Percentiles rank a stretch among this genome's conserved stretches.
Conservation (phyloP, 768 basidiomycete genomes). For the Rhizopogon roseolus region DNA sequence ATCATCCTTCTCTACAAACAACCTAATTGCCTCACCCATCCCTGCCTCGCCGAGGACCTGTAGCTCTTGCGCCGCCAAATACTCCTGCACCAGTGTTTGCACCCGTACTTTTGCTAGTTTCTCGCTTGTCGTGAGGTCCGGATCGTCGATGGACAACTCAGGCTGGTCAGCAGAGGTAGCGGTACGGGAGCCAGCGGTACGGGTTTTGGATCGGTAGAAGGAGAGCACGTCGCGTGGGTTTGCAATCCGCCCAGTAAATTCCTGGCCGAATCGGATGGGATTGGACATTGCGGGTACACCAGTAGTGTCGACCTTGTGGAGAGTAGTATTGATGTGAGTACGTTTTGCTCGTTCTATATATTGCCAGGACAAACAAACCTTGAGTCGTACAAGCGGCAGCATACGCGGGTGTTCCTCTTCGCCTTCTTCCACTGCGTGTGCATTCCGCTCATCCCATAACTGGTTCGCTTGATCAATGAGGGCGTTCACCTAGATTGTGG, state of each 20-base stretch:
- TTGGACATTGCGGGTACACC: slow-evolving; percentile 90
- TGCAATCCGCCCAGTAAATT: slow-evolving; percentile 85
- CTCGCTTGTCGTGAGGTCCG: slow-evolving; percentile 58
- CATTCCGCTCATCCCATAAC: slow-evolving; percentile 75
- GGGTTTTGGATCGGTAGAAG: slow-evolving; percentile 74
- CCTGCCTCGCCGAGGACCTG: slow-evolving; percentile 86
- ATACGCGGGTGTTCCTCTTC: slow-evolving; percentile 61
- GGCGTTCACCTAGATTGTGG: slow-evolving; percentile 58
- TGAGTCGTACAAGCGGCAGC: slow-evolving; percentile 85
- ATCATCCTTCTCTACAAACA: slow-evolving; percentile 98
- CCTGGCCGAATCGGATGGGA: slow-evolving; percentile 94
- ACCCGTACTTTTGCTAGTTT: slow-evolving; percentile 81
- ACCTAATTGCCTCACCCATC: slow-evolving; percentile 91
- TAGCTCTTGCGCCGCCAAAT: slow-evolving; percentile 87
- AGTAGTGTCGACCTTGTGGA: slow-evolving; percentile 76
- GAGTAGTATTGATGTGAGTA: neutral
- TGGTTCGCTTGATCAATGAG: slow-evolving; percentile 76
- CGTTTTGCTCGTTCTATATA: neutral
- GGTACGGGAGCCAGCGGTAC: slow-evolving; percentile 33
- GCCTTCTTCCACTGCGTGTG: slow-evolving; percentile 52
- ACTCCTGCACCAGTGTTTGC: slow-evolving; percentile 86
- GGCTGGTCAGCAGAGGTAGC: slow-evolving; percentile 76
- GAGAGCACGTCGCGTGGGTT: slow-evolving; percentile 93
- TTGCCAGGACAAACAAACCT: slow-evolving; percentile 36
- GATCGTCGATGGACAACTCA: slow-evolving; percentile 78